phyloP scores from a whole-genome alignment of 192 early-diverging fungal genomes.

The Entomortierella chlamydospora region DNA sequence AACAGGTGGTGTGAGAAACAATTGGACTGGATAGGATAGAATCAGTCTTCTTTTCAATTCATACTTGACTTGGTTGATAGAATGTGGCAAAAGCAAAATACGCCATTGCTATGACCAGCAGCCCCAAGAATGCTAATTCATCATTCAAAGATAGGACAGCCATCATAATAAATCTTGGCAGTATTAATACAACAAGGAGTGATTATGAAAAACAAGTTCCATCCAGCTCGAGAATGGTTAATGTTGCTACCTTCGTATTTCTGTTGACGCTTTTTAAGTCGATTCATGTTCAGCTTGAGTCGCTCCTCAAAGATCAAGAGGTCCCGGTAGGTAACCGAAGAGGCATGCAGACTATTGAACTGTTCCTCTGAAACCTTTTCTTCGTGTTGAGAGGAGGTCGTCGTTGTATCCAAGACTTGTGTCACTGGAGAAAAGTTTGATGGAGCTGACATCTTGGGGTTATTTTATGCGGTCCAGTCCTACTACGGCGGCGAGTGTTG shows the following conservation, averaged over 20 bases:
- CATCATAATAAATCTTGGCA: background rate
- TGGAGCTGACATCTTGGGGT: constrained; percentile 9
- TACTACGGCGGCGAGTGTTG: too few relatives aligned
- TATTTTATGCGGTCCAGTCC: too few relatives aligned
- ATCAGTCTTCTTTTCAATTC: background rate
- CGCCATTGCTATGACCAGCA: constrained; percentile 48
- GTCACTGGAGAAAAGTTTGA: constrained; percentile 40
- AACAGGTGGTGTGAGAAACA: background rate
- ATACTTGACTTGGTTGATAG: constrained; percentile 63
- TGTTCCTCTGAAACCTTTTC: constrained; percentile 49
- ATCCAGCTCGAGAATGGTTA: background rate
- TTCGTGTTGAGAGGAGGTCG: constrained; percentile 18
- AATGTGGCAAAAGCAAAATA: constrained; percentile 65
- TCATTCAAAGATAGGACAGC: background rate
- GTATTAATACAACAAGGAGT: too few relatives aligned
- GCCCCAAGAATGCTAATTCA: constrained; percentile 39
- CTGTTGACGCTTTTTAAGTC: constrained; percentile 73
- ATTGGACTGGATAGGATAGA: too few relatives aligned
- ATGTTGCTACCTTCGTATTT: constrained; percentile 80
- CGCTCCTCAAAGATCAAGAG: constrained; percentile 86
- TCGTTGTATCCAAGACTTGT: constrained; percentile 19
- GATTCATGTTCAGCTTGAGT: constrained; percentile 76
- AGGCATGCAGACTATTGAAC: constrained; percentile 46
- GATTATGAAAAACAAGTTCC: too few relatives aligned
- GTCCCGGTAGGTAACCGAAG: constrained; percentile 72